These are phyloP conservation scores for Thalassia testudinum DNA, from an alignment of 116 monocot genomes.

Conservation along the genomic window DNA sequence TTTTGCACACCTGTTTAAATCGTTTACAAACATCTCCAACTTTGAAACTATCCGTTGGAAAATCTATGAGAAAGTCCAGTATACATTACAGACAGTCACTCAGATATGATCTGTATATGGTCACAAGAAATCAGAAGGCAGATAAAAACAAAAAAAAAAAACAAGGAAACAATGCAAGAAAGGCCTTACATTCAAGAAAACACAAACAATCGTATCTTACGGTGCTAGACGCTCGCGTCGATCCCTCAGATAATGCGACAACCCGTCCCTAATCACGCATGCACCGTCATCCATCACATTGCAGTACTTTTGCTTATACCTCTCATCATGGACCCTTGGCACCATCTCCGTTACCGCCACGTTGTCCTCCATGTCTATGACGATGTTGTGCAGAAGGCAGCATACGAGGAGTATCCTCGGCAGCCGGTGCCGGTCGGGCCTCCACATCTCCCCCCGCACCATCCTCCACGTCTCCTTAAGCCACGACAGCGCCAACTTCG, in stretches of 20 bases:
- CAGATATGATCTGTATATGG: too few species aligned
- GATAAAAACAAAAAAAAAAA: too few species aligned
- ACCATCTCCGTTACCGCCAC: constrained; percentile 28
- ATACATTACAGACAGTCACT: too few species aligned
- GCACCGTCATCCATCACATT: constrained; percentile 31
- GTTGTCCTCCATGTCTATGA: constrained; percentile 60
- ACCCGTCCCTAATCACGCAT: constrained; percentile 24
- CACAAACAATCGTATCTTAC: too few species aligned
- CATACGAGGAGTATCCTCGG: constrained; percentile 86
- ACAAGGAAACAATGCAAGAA: too few species aligned
- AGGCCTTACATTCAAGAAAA: too few species aligned
- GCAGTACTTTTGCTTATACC: constrained; percentile 56
- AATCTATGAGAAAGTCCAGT: too few species aligned
- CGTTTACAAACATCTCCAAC: too few species aligned
- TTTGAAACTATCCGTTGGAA: too few species aligned
- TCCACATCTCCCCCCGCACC: constrained; percentile 88
- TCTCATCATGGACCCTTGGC: constrained; percentile 31
- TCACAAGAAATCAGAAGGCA: too few species aligned
- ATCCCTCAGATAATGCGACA: constrained; percentile 46
- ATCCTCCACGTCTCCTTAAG: constrained; percentile 85
- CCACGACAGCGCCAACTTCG: constrained; percentile 53
- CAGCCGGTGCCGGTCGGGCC: constrained; percentile 76
- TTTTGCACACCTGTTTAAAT: too few species aligned
- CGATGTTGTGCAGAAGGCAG: constrained; percentile 76
- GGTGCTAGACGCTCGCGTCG: too few species aligned